phyloP scores from a whole-genome alignment of 257 asterid species.

The Solanum sparsipilum region DNA sequence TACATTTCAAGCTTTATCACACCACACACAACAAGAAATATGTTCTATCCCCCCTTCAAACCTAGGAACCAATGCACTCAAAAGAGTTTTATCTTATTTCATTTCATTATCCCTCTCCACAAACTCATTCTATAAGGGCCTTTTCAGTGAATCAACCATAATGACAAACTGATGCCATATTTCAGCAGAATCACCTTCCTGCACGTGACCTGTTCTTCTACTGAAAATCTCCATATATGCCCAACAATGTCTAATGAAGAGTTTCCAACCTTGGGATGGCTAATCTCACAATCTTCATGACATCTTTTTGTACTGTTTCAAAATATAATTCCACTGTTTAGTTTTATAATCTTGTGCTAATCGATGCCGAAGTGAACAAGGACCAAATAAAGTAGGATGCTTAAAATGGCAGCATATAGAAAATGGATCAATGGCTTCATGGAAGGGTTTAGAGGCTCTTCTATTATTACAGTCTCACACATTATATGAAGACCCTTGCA shows the following conservation, averaged over 20 bases:
- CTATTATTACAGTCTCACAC: neutral
- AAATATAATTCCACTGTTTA: neutral
- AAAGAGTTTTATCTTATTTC: neutral
- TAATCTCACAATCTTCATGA: neutral
- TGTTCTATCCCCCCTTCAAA: neutral
- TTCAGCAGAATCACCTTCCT: neutral
- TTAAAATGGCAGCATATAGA: neutral
- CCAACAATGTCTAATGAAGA: neutral
- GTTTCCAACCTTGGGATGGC: neutral
- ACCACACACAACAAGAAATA: neutral
- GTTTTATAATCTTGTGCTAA: neutral
- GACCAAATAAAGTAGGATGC: neutral
- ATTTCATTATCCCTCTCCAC: neutral
- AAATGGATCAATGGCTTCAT: neutral
- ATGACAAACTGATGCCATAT: neutral
- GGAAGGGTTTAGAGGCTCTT: neutral
- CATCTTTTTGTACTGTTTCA: neutral
- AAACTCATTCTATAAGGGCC: neutral
- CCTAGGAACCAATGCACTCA: neutral
- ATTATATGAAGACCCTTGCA: neutral
- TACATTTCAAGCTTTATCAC: neutral
- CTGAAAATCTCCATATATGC: neutral
- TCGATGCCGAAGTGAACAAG: neutral
- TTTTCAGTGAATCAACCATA: neutral
- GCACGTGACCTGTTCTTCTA: neutral